Percentiles rank a stretch among this genome's conserved stretches.
These are phyloP conservation scores for Rhododendron ferrugineum DNA, from an alignment of 148 eudicot genomes.

Conservation along the genomic window DNA sequence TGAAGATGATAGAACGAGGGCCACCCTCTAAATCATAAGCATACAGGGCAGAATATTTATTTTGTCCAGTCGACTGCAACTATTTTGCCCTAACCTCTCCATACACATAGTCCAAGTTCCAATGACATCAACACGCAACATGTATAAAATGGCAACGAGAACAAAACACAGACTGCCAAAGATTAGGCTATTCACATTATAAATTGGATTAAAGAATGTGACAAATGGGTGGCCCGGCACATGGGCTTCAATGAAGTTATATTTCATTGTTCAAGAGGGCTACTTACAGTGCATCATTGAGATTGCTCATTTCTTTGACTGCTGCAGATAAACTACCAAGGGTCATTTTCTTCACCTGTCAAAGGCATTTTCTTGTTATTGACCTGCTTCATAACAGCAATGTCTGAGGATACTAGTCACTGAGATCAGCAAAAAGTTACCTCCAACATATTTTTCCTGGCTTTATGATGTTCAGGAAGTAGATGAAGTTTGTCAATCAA, in stretches of 20 bases:
- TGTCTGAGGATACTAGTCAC: neutral
- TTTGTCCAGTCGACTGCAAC: neutral
- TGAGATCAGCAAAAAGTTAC: conserved; percentile 22
- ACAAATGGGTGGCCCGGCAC: neutral
- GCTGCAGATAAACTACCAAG: conserved; percentile 60
- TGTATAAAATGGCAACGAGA: neutral
- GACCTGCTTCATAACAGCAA: neutral
- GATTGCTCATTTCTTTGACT: conserved; percentile 50
- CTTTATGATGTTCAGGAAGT: conserved; percentile 71
- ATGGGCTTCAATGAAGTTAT: neutral
- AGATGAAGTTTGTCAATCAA: conserved; percentile 58
- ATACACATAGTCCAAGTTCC: neutral
- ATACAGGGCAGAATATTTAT: neutral
- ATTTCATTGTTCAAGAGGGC: neutral
- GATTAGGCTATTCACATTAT: neutral
- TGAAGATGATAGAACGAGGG: neutral
- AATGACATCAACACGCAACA: neutral
- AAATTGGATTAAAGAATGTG: neutral
- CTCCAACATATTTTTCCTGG: conserved; percentile 52
- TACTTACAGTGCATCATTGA: conserved; percentile 19
- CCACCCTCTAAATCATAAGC: neutral
- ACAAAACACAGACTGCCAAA: conserved; percentile 3
- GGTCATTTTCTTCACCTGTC: conserved; percentile 80
- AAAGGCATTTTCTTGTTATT: conserved; percentile 6
- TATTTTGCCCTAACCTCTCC: neutral